A percentile compares a stretch with the other conserved stretches of the same genome.
Evolutionary conservation across 352 stramenopile genomes (phyloP).

Genomic region (Phytophthora brassicae): DNA sequence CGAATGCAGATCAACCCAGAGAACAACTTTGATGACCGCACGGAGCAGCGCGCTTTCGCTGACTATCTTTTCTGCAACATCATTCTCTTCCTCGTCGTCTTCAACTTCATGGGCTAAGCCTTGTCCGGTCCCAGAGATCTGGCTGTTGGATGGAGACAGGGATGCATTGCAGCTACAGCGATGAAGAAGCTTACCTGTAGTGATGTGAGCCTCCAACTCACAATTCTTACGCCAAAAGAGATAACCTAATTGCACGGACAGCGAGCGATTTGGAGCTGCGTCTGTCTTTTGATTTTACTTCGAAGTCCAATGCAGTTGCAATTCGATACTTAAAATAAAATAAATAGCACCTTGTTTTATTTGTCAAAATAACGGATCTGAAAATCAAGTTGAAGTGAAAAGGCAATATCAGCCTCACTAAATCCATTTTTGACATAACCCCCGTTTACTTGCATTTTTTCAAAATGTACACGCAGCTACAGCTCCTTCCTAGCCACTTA

Average conservation of each 20-base stretch:
- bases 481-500: background rate
- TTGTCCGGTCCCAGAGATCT: background rate
- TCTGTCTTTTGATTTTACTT: background rate
- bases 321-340: no score
- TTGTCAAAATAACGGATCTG: background rate
- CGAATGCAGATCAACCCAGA: constrained; percentile 90
- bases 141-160: background rate
- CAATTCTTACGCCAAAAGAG: constrained; percentile 6
- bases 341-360: constrained; percentile 1
- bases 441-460: background rate
- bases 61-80: constrained; percentile 94
- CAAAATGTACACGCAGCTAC: background rate
- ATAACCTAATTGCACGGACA: constrained; percentile 24
- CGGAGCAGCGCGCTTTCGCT: constrained; percentile 85
- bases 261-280: background rate
- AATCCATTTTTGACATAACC: no score
- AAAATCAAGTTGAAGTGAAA: constrained; percentile 20
- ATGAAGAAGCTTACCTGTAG: no score
- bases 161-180: no score
- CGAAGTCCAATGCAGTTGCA: background rate
- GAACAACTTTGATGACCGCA: constrained; percentile 83
- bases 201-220: background rate
- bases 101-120: constrained; percentile 93
- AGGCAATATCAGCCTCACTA: background rate
- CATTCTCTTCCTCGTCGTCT: constrained; percentile 92